Conservation (phyloP, 2,329 filamentous ascomycete species). For the Amylocarpus encephaloides region DNA sequence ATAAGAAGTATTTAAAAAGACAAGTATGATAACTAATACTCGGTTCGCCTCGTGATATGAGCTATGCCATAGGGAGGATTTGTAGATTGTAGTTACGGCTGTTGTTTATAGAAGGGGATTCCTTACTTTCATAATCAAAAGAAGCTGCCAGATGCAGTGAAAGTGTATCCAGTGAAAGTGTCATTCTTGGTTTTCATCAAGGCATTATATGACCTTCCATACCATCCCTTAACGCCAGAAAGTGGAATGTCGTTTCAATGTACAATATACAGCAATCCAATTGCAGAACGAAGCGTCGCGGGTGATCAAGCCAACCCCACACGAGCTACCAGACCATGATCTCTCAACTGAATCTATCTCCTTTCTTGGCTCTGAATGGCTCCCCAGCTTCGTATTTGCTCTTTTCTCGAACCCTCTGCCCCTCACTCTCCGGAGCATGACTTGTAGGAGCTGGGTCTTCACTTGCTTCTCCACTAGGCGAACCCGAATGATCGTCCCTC, state of each 20-base stretch:
- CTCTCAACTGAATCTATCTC: constrained; percentile 69
- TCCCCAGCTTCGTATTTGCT: constrained; percentile 81
- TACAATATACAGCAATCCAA: neutral
- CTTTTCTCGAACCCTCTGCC: constrained; percentile 63
- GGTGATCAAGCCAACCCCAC: neutral
- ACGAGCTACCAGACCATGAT: neutral
- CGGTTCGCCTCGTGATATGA: no score
- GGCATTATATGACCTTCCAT: neutral
- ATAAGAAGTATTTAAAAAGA: no score
- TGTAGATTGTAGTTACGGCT: no score
- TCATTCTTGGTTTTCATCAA: neutral
- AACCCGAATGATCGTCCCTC: constrained; percentile 50
- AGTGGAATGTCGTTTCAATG: neutral
- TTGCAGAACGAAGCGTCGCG: neutral
- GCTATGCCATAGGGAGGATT: no score
- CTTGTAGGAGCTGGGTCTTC: constrained; percentile 80
- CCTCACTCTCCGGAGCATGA: constrained; percentile 69
- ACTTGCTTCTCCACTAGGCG: constrained; percentile 62
- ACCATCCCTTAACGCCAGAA: neutral
- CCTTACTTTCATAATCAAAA: neutral
- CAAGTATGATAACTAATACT: no score
- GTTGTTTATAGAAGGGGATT: neutral
- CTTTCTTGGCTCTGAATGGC: constrained; percentile 72
- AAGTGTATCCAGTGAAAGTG: no score
- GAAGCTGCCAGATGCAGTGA: neutral